A percentile compares a stretch with the other conserved stretches of the same genome.
These are phyloP conservation scores for Eremothecium coryli DNA, from an alignment of 1,139 yeast species.

Conservation along the genomic window DNA sequence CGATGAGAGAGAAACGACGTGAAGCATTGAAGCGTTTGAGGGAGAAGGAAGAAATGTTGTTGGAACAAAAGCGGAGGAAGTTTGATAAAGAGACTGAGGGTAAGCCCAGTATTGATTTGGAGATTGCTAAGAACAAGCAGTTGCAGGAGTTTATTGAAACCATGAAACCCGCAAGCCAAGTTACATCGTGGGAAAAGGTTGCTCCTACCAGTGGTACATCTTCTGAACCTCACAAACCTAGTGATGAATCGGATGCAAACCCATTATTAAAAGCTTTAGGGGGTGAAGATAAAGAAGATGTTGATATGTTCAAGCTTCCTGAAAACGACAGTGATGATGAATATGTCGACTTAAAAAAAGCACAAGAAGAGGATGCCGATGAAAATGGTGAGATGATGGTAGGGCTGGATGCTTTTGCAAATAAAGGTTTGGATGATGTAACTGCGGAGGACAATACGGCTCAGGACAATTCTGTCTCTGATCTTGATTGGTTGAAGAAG, in stretches of 20 bases:
- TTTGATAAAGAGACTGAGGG: constrained; percentile 22
- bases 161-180: constrained; percentile 58
- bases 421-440: constrained; percentile 9
- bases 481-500: constrained; percentile 80
- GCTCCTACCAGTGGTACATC: constrained; percentile 1
- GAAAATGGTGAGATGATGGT: constrained; percentile 29
- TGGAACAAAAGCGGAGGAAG: constrained; percentile 34
- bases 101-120: constrained; percentile 40
- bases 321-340: constrained; percentile 59
- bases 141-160: constrained; percentile 74
- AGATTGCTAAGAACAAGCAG: constrained; percentile 55
- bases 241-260: constrained; percentile 15
- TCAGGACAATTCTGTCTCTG: constrained; percentile 52
- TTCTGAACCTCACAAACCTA: constrained; percentile 37
- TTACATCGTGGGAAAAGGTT: constrained; percentile 26
- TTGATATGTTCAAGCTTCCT: constrained; percentile 31
- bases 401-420: constrained; percentile 15
- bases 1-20: constrained; percentile 56
- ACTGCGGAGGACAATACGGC: constrained; percentile 30
- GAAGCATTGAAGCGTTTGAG: constrained; percentile 45
- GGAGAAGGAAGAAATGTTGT: constrained; percentile 44
- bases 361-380: constrained; percentile 28
- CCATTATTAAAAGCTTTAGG: constrained; percentile 16
- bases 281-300: constrained; percentile 21
- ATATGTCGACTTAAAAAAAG: constrained; percentile 42